phyloP scores from a whole-genome alignment of 805 yeast species.

The Candida tallmaniae region DNA sequence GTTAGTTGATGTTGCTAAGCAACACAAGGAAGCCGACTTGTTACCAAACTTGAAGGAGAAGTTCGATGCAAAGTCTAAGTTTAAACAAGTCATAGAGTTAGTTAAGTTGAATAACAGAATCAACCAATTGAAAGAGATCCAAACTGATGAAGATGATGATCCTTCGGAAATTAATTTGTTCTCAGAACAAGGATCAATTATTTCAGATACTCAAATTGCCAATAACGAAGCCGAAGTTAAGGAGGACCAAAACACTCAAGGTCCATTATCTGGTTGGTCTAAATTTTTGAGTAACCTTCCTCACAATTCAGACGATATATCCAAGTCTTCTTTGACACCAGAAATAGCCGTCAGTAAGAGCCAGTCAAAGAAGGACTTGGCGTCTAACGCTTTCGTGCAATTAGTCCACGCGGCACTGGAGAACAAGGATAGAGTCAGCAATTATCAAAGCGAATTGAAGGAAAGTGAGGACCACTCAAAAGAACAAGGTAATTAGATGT shows the following conservation, averaged over 20 bases:
- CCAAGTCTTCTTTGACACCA: constrained; percentile 21
- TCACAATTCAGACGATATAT: constrained; percentile 15
- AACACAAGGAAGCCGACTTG: constrained; percentile 57
- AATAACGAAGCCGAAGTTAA: constrained; percentile 3
- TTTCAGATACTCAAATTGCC: constrained; percentile 7
- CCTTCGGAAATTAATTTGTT: constrained; percentile 43
- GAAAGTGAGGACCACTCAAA: neutral
- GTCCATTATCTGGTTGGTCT: constrained; percentile 26
- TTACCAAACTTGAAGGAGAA: constrained; percentile 77
- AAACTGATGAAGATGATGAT: constrained; percentile 53
- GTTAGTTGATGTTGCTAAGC: constrained; percentile 48
- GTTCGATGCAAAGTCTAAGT: constrained; percentile 77
- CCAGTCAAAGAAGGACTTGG: constrained; percentile 32
- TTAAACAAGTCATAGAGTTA: constrained; percentile 81
- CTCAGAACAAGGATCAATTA: constrained; percentile 25
- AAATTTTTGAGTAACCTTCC: constrained; percentile 21
- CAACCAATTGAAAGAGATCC: constrained; percentile 60
- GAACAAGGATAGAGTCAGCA: constrained; percentile 45
- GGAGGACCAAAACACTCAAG: constrained; percentile 8
- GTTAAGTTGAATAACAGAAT: constrained; percentile 79
- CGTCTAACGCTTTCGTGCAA: constrained; percentile 60
- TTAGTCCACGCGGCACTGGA: constrained; percentile 65
- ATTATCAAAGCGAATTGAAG: constrained; percentile 4
- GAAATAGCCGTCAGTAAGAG: constrained; percentile 4
- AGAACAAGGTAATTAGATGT: too few relatives aligned